Evolutionary conservation across 1,284 basidiomycete genomes (phyloP), one percentile per base, ranked within the genome.

Genomic region (Ceratobasidium sp.): DNA sequence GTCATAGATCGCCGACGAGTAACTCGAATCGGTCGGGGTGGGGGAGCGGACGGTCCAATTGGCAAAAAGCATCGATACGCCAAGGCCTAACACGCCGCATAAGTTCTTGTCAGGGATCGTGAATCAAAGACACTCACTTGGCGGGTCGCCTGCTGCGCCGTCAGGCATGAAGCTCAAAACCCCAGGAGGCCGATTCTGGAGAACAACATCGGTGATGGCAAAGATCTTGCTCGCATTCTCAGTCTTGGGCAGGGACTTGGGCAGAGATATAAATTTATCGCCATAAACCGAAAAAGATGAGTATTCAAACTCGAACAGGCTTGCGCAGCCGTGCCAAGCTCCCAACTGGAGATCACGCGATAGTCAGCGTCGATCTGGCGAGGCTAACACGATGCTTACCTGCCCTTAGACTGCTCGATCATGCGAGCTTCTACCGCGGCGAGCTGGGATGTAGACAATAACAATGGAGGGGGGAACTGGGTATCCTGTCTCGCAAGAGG

Each of bases 1-100:
- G 53, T 86, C 84, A 69, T 74, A 77, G 4, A 90, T 92, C 4
- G 93, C 91, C 0, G 81, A 81, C 0, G 81, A 83, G 77, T 90
- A 96, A 70, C 71, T 68, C 15, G 69, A 50, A 27, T 55, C 69
- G n/a, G 57, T 54, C 5, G 45, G 13, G 17, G 56, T 50, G 0
- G 89, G 91, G 86, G 86, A 89, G 74, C 91, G 90, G 2, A 92
- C 91, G 3, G 96, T 77, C 52, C 95, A 79, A 25, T 94, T 86
- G 0, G 89, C 84, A n/a, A 91, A 82, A 0, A 93, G 94, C 54
- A 94, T 84, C 71, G 88, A 38, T 1, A 64, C 60, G 47, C 60
- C 60, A 64, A 64, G 60, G 42, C 60, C 60, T 64, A 20, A 10
- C 6, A 12, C 13, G 13, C 25, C 17, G 4, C 12, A 12, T 47